Evolutionary conservation across 1,284 basidiomycete species (phyloP).

Genomic region (Binderoboletus segoi): DNA sequence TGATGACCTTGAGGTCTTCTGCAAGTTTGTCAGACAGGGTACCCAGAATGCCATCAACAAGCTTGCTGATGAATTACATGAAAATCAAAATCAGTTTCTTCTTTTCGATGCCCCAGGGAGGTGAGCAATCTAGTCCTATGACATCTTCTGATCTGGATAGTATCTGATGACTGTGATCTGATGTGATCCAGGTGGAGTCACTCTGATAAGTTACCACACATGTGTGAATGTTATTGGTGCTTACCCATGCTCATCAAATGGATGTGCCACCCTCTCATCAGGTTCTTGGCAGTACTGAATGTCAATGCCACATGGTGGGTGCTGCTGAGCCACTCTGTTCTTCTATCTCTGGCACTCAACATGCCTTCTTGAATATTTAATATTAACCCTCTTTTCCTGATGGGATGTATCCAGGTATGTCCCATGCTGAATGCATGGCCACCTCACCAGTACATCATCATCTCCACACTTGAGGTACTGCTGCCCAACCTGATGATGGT

Average conservation of each 20-base stretch:
- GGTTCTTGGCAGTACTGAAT: constrained; percentile 77
- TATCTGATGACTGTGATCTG: too few relatives aligned
- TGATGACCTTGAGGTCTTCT: constrained; percentile 74
- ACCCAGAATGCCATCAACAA: constrained; percentile 80
- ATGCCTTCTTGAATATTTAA: neutral
- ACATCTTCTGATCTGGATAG: too few relatives aligned
- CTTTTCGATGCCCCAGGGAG: constrained; percentile 88
- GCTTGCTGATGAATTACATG: constrained; percentile 77
- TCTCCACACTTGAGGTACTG: constrained; percentile 75
- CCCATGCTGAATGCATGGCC: constrained; percentile 83
- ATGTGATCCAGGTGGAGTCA: constrained; percentile 71
- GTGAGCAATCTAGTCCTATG: constrained; percentile 46
- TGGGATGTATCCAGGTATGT: neutral
- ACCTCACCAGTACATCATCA: constrained; percentile 82
- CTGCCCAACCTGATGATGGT: constrained; percentile 67
- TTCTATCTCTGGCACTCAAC: constrained; percentile 8
- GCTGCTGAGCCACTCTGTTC: constrained; percentile 40
- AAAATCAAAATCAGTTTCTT: constrained; percentile 89
- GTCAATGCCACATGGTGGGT: constrained; percentile 84
- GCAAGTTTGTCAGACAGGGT: constrained; percentile 63
- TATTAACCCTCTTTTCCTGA: neutral
- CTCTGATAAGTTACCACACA: constrained; percentile 58
- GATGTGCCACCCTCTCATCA: constrained; percentile 89
- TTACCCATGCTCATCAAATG: constrained; percentile 35
- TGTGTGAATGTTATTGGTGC: constrained; percentile 14